Evolutionary conservation across 805 yeast genomes (phyloP), one percentile per base, ranked within the genome.

Genomic region (Cyberlindnera mycetangii): DNA sequence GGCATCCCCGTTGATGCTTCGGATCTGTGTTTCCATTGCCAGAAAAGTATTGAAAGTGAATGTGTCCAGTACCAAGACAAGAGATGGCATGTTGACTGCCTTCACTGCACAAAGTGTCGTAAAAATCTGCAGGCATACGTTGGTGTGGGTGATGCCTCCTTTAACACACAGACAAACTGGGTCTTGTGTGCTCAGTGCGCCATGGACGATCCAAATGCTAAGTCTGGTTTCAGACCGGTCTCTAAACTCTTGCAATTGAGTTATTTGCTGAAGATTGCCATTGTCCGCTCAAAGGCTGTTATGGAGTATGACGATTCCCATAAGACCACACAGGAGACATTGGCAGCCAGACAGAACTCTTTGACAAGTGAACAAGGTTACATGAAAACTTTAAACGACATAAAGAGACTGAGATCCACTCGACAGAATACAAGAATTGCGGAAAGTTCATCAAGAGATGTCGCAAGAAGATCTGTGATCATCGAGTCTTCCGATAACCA

Each of bases 31-130:
- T 68, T 68, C 11, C 60, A 64, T 1, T 93, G 99, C 62, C 69
- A 72, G 2, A 79, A 80, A 60, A 81, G 89, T 52, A 86, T 92
- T 32, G 97, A 93, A 63, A 93, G 83, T 53, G 75, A 75, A n/a
- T 92, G 98, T 65, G 68, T 81, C 14, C 74, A 72, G 36, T 76
- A 72, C 52, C 70, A 70, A 17, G 80, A 79, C 28, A 67, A 70
- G 39, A 76, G 97, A 54, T 92, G 97, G 97, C 99, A 93, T 61
- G 47, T 71, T 12, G 68, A 74, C 22, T 93, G 99, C 65, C 74
- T 92, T 34, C 56, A 62, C 9, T 92, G 98, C 58, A 64, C 76
- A 0, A 59, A 60, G 8, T 90, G 97, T 61, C 57, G 63, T 12
- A 71, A 73, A 32, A 43, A 49, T 0, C 66, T 80, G 6, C 59